Percentiles rank a stretch among this genome's conserved stretches.
phyloP scores from a whole-genome alignment of 306 rosid genomes.

The peach (Prunus persica) region DNA sequence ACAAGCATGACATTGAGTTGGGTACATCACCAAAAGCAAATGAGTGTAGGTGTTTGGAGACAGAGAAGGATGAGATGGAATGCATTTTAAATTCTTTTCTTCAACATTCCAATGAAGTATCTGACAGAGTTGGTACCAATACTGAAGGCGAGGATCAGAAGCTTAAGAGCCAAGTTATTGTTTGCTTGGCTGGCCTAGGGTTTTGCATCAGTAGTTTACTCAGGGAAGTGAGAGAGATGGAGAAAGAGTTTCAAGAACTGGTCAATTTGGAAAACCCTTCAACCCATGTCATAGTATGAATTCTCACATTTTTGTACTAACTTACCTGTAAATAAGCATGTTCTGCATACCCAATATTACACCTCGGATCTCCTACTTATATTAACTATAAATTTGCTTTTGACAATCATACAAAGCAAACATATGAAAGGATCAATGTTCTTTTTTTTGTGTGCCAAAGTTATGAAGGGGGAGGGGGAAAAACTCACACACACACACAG shows the following conservation, averaged over 20 bases:
- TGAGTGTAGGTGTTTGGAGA: slow-evolving; percentile 15
- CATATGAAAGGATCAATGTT: no score
- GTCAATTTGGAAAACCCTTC: slow-evolving; percentile 59
- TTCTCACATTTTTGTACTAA: background rate
- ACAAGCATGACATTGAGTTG: slow-evolving; percentile 38
- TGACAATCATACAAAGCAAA: background rate
- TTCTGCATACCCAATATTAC: background rate
- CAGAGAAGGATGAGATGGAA: slow-evolving; percentile 36
- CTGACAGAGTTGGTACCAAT: slow-evolving; percentile 20
- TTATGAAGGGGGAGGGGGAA: no score
- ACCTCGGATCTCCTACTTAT: background rate
- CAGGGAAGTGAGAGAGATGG: slow-evolving; percentile 50
- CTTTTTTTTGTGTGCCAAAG: no score
- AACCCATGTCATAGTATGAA: slow-evolving; percentile 34
- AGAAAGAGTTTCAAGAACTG: slow-evolving; percentile 48
- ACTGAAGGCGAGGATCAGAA: slow-evolving; percentile 35
- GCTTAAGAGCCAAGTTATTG: slow-evolving; percentile 40
- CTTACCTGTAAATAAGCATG: background rate
- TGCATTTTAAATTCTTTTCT: slow-evolving; percentile 46
- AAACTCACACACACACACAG: no score
- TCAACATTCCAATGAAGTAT: slow-evolving; percentile 40
- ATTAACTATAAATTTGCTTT: background rate
- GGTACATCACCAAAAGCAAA: slow-evolving; percentile 31
- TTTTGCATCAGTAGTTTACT: slow-evolving; percentile 56
- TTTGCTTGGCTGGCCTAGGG: slow-evolving; percentile 55